These are phyloP conservation scores for Phytophthora tentaculata DNA, from an alignment of 352 stramenopile species.

Conservation along the genomic window DNA sequence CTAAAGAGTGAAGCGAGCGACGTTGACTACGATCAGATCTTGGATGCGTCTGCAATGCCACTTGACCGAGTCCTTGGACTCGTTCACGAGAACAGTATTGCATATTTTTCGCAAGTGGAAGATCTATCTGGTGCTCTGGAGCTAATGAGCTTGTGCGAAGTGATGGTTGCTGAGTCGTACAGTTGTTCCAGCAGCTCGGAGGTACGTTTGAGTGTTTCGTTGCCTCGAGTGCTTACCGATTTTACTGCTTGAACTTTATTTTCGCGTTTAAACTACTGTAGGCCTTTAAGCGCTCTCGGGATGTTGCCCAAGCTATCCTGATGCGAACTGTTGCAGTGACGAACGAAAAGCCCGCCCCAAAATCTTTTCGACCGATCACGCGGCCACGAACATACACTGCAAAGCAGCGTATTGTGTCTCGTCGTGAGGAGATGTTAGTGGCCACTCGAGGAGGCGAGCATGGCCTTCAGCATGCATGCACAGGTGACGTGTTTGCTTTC, in stretches of 20 bases:
- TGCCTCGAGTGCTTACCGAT: not conserved
- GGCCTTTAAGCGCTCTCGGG: constrained; percentile 62
- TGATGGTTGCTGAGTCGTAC: constrained; percentile 63
- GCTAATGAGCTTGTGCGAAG: constrained; percentile 75
- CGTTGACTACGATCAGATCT: constrained; percentile 51
- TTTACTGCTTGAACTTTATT: constrained; percentile 1
- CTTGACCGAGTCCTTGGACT: constrained; percentile 69
- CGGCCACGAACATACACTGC: constrained; percentile 54
- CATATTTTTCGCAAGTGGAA: constrained; percentile 80
- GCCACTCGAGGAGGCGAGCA: constrained; percentile 20
- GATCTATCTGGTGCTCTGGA: constrained; percentile 67
- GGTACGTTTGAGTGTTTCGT: constrained; percentile 33
- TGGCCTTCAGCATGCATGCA: constrained; percentile 45
- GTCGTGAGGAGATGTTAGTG: constrained; percentile 50
- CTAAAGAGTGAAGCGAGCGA: constrained; percentile 11
- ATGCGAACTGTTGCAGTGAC: constrained; percentile 72
- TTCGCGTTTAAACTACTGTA: constrained; percentile 21
- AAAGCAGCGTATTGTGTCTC: constrained; percentile 50
- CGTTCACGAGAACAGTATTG: constrained; percentile 76
- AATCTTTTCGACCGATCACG: constrained; percentile 77
- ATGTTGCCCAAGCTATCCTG: constrained; percentile 60
- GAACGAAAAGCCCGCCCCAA: constrained; percentile 71
- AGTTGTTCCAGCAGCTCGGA: constrained; percentile 48
- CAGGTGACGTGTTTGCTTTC: constrained; percentile 65
- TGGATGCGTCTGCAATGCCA: constrained; percentile 60